These are phyloP conservation scores for Ormosia emarginata DNA, from an alignment of 306 rosid species.

Conservation along the genomic window DNA sequence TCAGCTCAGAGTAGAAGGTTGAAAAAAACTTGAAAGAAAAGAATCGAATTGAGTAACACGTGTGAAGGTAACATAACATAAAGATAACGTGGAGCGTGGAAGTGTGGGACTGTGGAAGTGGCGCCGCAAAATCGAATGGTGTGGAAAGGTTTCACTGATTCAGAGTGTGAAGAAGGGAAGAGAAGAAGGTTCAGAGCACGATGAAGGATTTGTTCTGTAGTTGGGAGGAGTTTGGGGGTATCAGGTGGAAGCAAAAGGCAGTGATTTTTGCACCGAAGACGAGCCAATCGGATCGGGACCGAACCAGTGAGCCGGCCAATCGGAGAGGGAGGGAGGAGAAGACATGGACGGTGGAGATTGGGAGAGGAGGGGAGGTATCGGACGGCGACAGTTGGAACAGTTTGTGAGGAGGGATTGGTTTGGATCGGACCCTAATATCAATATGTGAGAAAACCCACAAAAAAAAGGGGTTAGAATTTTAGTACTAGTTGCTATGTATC, in stretches of 20 bases:
- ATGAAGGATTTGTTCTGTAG: neutral
- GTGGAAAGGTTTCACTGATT: neutral
- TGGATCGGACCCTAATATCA: slow-evolving; percentile 21
- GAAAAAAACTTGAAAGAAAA: neutral
- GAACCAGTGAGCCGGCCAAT: slow-evolving; percentile 26
- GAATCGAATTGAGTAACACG: neutral
- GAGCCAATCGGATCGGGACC: slow-evolving; percentile 35
- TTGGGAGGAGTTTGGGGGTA: neutral
- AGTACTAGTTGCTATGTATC: neutral
- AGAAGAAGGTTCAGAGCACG: neutral
- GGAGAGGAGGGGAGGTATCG: neutral
- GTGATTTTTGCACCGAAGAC: neutral
- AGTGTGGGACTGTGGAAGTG: neutral
- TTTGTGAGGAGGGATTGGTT: slow-evolving; percentile 6
- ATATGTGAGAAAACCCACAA: neutral
- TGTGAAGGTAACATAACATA: neutral
- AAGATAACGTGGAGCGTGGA: neutral
- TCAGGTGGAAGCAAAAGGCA: neutral
- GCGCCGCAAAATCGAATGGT: slow-evolving; percentile 19
- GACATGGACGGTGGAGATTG: slow-evolving; percentile 38
- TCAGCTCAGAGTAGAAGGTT: neutral
- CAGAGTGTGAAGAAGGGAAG: neutral
- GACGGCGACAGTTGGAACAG: slow-evolving; percentile 40
- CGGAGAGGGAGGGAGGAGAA: slow-evolving; percentile 9
- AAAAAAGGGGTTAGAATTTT: neutral